Evolutionary conservation across 257 asterid species (phyloP).

Genomic region (Scutellaria galericulata): DNA sequence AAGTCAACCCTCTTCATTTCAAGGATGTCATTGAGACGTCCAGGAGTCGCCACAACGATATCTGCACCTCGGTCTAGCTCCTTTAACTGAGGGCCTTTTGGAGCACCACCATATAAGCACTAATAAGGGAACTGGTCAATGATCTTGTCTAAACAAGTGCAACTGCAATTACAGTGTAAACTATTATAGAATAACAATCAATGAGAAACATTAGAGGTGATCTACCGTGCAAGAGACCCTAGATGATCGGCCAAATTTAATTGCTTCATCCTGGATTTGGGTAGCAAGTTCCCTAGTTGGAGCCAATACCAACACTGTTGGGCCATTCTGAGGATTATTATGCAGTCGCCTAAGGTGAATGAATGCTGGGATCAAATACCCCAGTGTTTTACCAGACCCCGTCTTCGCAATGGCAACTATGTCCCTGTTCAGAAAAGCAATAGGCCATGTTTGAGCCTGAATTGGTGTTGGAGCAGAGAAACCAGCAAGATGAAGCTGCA

Average conservation of each 20-base stretch:
- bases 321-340: conserved; percentile 86
- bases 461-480: conserved; percentile 94
- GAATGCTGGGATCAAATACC: conserved; percentile 93
- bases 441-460: conserved; percentile 99
- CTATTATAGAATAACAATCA: neutral
- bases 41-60: conserved; percentile 97
- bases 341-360: conserved; percentile 70
- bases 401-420: conserved; percentile 99
- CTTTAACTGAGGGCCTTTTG: conserved; percentile 83
- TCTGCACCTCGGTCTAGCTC: conserved; percentile 94
- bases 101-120: conserved; percentile 99
- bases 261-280: conserved; percentile 96
- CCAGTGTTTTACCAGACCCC: conserved; percentile 96
- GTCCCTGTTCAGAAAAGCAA: conserved; percentile 76
- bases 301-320: conserved; percentile 86
- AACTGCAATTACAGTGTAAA: neutral
- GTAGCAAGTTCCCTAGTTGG: conserved; percentile 99
- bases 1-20: conserved; percentile 93
- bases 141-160: conserved; percentile 18
- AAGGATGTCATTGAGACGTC: conserved; percentile 96
- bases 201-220: neutral
- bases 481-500: conserved; percentile 83
- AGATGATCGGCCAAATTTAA: conserved; percentile 93
- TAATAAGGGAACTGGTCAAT: conserved; percentile 43
- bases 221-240: conserved; percentile 91